Conservation (phyloP, 495 filamentous ascomycete species). For the Hyaloscypha bicolor region DNA sequence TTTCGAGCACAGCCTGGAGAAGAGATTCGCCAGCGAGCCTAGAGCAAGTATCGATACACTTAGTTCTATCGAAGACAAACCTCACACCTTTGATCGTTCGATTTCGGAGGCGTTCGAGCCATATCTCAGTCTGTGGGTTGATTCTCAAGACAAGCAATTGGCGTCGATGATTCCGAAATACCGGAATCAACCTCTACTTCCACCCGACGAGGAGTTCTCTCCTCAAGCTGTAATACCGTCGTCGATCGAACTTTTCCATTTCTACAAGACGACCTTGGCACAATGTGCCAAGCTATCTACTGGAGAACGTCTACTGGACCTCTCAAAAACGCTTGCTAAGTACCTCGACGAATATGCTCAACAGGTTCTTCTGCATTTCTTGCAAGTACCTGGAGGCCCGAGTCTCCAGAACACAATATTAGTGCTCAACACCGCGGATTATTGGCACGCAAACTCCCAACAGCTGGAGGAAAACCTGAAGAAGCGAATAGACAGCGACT, state of each 20-base stretch:
- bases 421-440: slow-evolving; percentile 95
- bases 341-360: slow-evolving; percentile 96
- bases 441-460: slow-evolving; percentile 90
- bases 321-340: slow-evolving; percentile 84
- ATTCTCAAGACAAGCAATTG: slow-evolving; percentile 90
- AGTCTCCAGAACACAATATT: slow-evolving; percentile 77
- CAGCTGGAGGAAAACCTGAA: slow-evolving; percentile 96
- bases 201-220: slow-evolving; percentile 89
- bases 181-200: slow-evolving; percentile 77
- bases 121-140: slow-evolving; percentile 95
- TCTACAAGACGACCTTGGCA: slow-evolving; percentile 86
- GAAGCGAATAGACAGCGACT: slow-evolving; percentile 76
- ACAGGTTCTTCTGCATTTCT: slow-evolving; percentile 80
- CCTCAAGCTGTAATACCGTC: slow-evolving; percentile 87
- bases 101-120: slow-evolving; percentile 98
- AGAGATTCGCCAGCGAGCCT: slow-evolving; percentile 73
- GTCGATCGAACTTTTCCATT: slow-evolving; percentile 95
- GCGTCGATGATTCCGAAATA: slow-evolving; percentile 87
- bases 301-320: slow-evolving; percentile 79
- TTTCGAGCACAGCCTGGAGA: slow-evolving; percentile 91
- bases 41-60: slow-evolving; percentile 88
- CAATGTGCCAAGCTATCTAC: slow-evolving; percentile 97
- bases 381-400: slow-evolving; percentile 64
- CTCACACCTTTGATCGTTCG: slow-evolving; percentile 81
- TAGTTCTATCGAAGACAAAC: slow-evolving; percentile 75